phyloP scores from a whole-genome alignment of 2,329 filamentous ascomycete species.

The Cladosporium austrohemisphaericum region DNA sequence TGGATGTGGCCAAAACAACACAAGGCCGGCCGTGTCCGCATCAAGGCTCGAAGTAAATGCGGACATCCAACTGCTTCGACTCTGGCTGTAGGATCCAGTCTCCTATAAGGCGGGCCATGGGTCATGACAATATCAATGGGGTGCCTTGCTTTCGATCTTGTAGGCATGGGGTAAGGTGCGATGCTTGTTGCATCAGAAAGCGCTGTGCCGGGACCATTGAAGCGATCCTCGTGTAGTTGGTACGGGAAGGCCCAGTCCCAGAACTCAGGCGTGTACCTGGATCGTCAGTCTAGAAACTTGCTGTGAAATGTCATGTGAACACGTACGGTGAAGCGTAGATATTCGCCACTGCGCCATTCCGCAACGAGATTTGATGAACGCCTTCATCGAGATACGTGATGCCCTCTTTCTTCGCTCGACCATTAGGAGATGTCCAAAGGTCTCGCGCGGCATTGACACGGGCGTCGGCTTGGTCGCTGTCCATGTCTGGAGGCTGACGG shows the following conservation, averaged over 20 bases:
- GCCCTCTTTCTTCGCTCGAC: conserved; percentile 41
- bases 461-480: conserved; percentile 11
- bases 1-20: conserved; percentile 64
- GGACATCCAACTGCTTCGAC: conserved; percentile 51
- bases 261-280: conserved; percentile 55
- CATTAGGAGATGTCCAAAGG: conserved; percentile 21
- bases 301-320: too few relatives aligned
- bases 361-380: conserved; percentile 43
- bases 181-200: conserved; percentile 32
- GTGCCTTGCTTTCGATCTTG: conserved; percentile 32
- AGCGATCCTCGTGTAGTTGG: conserved; percentile 48
- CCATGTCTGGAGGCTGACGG: conserved; percentile 10
- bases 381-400: conserved; percentile 57
- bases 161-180: conserved; percentile 37
- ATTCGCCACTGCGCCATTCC: conserved; percentile 48
- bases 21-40: conserved; percentile 50
- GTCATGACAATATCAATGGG: conserved; percentile 57
- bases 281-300: too few relatives aligned
- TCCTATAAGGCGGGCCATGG: conserved; percentile 54
- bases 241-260: conserved; percentile 56
- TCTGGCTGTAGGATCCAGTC: conserved; percentile 45
- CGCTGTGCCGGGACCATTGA: conserved; percentile 39
- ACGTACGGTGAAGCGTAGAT: conserved; percentile 54
- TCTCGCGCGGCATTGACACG: conserved; percentile 18
- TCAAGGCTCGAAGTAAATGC: conserved; percentile 50